phyloP scores from a whole-genome alignment of 2,329 filamentous ascomycete species.

The Colletotrichum incanum region DNA sequence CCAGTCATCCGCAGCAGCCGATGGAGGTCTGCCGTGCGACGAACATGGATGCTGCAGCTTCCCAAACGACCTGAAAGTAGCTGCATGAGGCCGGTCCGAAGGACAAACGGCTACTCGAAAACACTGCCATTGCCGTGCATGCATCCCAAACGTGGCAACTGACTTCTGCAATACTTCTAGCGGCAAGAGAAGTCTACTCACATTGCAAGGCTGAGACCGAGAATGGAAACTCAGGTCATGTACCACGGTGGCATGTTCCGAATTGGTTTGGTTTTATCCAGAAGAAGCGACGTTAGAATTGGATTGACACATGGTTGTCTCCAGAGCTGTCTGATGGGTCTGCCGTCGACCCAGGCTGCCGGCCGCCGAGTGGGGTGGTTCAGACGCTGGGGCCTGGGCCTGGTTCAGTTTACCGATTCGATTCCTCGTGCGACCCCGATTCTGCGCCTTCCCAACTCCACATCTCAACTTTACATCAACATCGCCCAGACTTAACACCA shows the following conservation, averaged over 20 bases:
- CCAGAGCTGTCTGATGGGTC: background rate
- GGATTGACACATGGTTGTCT: constrained; percentile 17
- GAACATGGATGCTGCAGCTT: constrained; percentile 9
- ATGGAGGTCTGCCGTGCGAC: background rate
- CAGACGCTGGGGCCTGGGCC: constrained; percentile 6
- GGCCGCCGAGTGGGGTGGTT: constrained; percentile 21
- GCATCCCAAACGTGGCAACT: background rate
- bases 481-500: constrained; percentile 10
- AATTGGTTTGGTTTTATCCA: background rate
- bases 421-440: constrained; percentile 13
- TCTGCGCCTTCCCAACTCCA: constrained; percentile 18
- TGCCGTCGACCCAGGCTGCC: background rate
- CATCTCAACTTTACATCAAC: constrained; percentile 25
- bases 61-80: background rate
- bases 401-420: constrained; percentile 13
- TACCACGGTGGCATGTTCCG: background rate
- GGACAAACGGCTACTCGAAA: background rate
- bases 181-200: background rate
- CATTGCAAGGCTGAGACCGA: background rate
- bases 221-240: background rate
- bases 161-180: background rate
- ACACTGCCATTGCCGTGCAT: background rate
- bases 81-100: background rate
- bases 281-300: constrained; percentile 12
- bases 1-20: background rate